Evolutionary conservation across 2,329 filamentous ascomycete genomes (phyloP).

Genomic region (Pleomassaria siparia): DNA sequence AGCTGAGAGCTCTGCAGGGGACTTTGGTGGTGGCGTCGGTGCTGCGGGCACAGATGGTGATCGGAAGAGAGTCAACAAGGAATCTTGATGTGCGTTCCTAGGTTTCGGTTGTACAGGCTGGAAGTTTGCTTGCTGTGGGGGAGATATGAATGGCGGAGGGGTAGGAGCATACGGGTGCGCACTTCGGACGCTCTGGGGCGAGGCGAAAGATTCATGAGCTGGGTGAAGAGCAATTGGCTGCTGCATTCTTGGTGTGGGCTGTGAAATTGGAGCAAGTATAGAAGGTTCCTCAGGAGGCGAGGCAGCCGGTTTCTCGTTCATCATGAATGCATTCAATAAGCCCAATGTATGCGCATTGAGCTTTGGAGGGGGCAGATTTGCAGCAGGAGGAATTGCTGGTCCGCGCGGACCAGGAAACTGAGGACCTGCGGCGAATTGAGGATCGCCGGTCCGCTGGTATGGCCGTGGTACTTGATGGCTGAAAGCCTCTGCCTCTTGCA

Average conservation of each 20-base stretch:
- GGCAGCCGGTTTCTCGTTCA: conserved; percentile 27
- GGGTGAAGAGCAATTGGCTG: conserved; percentile 24
- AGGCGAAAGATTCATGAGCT: conserved; percentile 23
- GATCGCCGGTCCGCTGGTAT: conserved; percentile 47
- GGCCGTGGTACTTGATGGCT: conserved; percentile 41
- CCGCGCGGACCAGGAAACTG: conserved; percentile 43
- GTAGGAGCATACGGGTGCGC: conserved; percentile 24
- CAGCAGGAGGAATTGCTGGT: conserved; percentile 56
- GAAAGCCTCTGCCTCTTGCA: conserved; percentile 24
- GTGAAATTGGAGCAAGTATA: conserved; percentile 18
- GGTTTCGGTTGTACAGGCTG: conserved; percentile 38
- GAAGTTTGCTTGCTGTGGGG: conserved; percentile 23
- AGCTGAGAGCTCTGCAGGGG: conserved; percentile 50
- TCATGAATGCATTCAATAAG: conserved; percentile 62
- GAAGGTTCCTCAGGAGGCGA: conserved; percentile 12
- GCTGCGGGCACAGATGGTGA: conserved; percentile 25
- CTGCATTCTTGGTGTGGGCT: conserved; percentile 25
- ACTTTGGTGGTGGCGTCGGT: conserved; percentile 25
- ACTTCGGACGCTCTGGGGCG: conserved; percentile 16
- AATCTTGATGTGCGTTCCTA: conserved; percentile 47
- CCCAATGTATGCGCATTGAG: conserved; percentile 59
- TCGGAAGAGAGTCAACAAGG: conserved; percentile 50
- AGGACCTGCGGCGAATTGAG: conserved; percentile 45
- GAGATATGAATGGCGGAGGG: conserved; percentile 33
- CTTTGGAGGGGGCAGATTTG: conserved; percentile 60